These are phyloP conservation scores for Lagenidium giganteum DNA, from an alignment of 352 stramenopile genomes.

Conservation along the genomic window DNA sequence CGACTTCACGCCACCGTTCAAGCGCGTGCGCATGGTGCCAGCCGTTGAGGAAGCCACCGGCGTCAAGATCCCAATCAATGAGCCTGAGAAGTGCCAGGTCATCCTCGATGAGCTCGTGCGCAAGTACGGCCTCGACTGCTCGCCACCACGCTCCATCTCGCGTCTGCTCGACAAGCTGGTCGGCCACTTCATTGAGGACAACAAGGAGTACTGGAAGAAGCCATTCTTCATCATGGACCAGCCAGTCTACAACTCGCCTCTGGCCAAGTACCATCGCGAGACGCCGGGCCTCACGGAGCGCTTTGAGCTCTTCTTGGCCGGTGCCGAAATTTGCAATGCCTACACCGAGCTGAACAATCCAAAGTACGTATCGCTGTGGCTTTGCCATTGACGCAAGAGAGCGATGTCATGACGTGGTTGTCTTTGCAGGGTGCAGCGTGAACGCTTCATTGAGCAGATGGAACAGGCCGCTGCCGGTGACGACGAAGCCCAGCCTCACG, in stretches of 20 bases:
- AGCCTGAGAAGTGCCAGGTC: constrained; percentile 48
- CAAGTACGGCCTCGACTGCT: constrained; percentile 73
- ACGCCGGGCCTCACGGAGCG: constrained; percentile 93
- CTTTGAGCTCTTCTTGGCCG: constrained; percentile 98
- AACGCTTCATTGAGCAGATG: constrained; percentile 82
- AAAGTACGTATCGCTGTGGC: constrained; percentile 13
- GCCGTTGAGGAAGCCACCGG: constrained; percentile 69
- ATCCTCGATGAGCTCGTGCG: constrained; percentile 61
- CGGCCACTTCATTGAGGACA: constrained; percentile 85
- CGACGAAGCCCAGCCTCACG: constrained; percentile 87
- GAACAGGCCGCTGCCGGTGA: constrained; percentile 74
- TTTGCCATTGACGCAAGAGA: neutral
- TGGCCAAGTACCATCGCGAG: constrained; percentile 95
- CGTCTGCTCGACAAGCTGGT: constrained; percentile 88
- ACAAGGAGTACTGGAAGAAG: constrained; percentile 87
- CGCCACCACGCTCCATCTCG: constrained; percentile 61
- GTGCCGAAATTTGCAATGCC: constrained; percentile 97
- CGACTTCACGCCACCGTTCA: constrained; percentile 93
- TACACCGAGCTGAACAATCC: constrained; percentile 99
- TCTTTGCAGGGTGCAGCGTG: constrained; percentile 48
- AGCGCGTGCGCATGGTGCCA: constrained; percentile 91
- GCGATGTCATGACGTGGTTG: neutral
- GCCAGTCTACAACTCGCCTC: constrained; percentile 95
- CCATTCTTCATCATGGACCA: constrained; percentile 99
- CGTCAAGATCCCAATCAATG: constrained; percentile 64